Percentiles rank a stretch among this genome's conserved stretches.
These are phyloP conservation scores for Pseudocercospora cruenta DNA, from an alignment of 2,329 filamentous ascomycete genomes.

Conservation along the genomic window DNA sequence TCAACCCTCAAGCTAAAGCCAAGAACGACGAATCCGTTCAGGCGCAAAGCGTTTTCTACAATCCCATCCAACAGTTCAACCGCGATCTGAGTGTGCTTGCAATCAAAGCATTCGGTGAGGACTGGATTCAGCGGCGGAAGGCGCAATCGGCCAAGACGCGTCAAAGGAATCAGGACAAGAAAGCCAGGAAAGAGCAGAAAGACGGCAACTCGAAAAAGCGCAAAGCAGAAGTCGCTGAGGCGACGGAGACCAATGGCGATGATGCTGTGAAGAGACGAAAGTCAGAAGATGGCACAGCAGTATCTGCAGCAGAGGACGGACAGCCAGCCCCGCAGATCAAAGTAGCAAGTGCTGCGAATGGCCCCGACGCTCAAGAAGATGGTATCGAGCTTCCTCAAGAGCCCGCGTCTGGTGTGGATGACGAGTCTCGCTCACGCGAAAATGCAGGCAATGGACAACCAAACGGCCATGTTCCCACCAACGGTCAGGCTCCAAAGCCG, in stretches of 20 bases:
- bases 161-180: conserved; percentile 36
- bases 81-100: conserved; percentile 90
- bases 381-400: background rate
- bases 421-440: background rate
- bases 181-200: conserved; percentile 38
- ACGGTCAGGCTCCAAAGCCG: conserved; percentile 21
- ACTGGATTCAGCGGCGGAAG: conserved; percentile 44
- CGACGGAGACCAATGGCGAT: conserved; percentile 33
- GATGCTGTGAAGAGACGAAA: conserved; percentile 18
- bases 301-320: background rate
- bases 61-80: conserved; percentile 98
- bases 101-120: conserved; percentile 84
- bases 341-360: background rate
- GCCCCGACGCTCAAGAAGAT: background rate
- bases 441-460: background rate
- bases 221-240: conserved; percentile 22
- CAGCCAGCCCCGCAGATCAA: background rate
- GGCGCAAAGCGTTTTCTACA: conserved; percentile 88
- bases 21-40: conserved; percentile 48
- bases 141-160: conserved; percentile 38
- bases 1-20: conserved; percentile 51
- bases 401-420: background rate
- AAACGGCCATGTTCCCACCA: background rate
- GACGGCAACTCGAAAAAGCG: conserved; percentile 18
- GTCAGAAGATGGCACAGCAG: conserved; percentile 16